A percentile compares a stretch with the other conserved stretches of the same genome.
Evolutionary conservation across 192 early-diverging fungal species (phyloP).

Genomic region (Coemansia sp.): DNA sequence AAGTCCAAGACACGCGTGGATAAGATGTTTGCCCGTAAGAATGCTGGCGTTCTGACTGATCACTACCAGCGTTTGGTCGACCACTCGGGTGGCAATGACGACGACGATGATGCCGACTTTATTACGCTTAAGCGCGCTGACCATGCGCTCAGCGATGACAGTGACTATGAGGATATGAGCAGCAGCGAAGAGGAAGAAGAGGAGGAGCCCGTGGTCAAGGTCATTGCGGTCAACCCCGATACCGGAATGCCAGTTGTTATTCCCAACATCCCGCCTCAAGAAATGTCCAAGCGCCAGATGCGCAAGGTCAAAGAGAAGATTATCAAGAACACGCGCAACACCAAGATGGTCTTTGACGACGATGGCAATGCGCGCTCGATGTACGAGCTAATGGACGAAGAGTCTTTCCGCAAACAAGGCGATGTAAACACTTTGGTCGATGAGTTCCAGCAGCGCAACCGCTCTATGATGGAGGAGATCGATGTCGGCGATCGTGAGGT

Average conservation of each 20-base stretch:
- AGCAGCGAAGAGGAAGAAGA: slow-evolving; percentile 30
- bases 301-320: slow-evolving; percentile 65
- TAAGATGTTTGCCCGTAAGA: slow-evolving; percentile 91
- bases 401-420: slow-evolving; percentile 75
- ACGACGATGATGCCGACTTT: slow-evolving; percentile 74
- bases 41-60: slow-evolving; percentile 84
- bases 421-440: slow-evolving; percentile 62
- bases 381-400: slow-evolving; percentile 80
- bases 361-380: slow-evolving; percentile 77
- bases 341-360: slow-evolving; percentile 90
- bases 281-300: slow-evolving; percentile 51
- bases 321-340: slow-evolving; percentile 67
- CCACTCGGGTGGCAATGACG: slow-evolving; percentile 39
- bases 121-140: slow-evolving; percentile 80
- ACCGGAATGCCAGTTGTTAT: slow-evolving; percentile 38
- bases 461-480: slow-evolving; percentile 65
- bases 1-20: slow-evolving; percentile 77
- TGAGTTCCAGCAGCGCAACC: slow-evolving; percentile 71
- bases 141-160: slow-evolving; percentile 67
- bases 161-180: slow-evolving; percentile 36
- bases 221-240: slow-evolving; percentile 34
- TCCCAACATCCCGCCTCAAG: slow-evolving; percentile 46
- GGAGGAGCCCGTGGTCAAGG: slow-evolving; percentile 55
- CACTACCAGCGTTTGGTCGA: slow-evolving; percentile 89
- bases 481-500: slow-evolving; percentile 78